Base-by-base conservation (phyloP, 257 asterid genomes). In the Rubia yunnanensis region DNA sequence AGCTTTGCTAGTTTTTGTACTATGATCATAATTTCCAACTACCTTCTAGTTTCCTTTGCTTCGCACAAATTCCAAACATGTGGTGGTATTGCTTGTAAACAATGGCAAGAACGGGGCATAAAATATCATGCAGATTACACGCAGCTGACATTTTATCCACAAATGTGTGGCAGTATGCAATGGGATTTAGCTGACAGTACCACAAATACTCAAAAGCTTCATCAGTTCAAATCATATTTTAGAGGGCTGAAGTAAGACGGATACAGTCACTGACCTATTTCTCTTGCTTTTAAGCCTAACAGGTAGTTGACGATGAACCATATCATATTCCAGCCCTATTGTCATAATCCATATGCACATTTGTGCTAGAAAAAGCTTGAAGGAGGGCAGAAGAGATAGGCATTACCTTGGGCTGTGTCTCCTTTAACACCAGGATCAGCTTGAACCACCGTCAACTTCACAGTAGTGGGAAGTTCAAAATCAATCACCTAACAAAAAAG, bases 381-480 rank as follows among this genome's bases (percentile, higher is more conserved):
- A 46, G 35, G 52, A 49, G 30, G 32, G 18, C 20, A 15, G 20
- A 2, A 30, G 34, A 65, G 64, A 63, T 20, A 28, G n/a, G 68
- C 13, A 55, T 67, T 77, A 94, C 99, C 99, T 94, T 90, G 99
- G 53, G 91, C 99, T 0, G 99, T 94, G 88, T 94, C 99, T 32
- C 99, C 97, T 82, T 59, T 88, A 50, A 94, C n/a, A 36, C 99
- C 99, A 39, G 99, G 99, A 79, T 90, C 96, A 67, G 76, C 97
- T 54, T 86, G 91, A 68, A 86, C 91, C 74, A 94, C 97, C 0
- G 65, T 82, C 81, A 90, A 81, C 88, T 90, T 90, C 78, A 90
- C 95, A 5, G 87, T 86, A 71, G 81, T 90, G 62, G 99, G 99
- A 56, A 94, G 91, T 73, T 90, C 99, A 80, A 94, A 90, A 80